Percentiles rank a stretch among this genome's conserved stretches.
These are phyloP conservation scores for Aschersonia sp. DNA, from an alignment of 2,329 filamentous ascomycete genomes.

Conservation along the genomic window DNA sequence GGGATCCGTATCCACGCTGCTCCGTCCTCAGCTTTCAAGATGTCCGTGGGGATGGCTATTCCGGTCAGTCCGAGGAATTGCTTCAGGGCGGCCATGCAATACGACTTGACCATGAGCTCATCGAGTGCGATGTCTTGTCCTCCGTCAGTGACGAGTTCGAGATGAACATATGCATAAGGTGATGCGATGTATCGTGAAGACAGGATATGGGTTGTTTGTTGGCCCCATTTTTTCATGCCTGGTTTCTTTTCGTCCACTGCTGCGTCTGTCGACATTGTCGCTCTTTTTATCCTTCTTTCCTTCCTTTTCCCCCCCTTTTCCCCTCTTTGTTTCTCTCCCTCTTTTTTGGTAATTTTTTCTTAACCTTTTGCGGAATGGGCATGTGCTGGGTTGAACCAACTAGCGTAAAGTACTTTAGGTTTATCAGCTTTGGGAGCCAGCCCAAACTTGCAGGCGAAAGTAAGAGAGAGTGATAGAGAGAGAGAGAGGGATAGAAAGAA, in stretches of 20 bases:
- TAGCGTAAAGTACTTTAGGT: too few relatives aligned
- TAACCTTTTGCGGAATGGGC: too few relatives aligned
- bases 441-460: too few relatives aligned
- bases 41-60: conserved; percentile 51
- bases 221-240: conserved; percentile 11
- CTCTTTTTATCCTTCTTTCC: not conserved
- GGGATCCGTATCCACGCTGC: conserved; percentile 53
- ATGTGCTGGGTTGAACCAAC: too few relatives aligned
- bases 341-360: too few relatives aligned
- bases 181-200: conserved; percentile 37
- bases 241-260: not conserved
- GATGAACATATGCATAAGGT: conserved; percentile 40
- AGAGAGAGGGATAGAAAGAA: too few relatives aligned
- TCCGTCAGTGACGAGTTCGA: conserved; percentile 28
- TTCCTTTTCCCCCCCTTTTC: not conserved
- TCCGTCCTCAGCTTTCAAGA: conserved; percentile 42
- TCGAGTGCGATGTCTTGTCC: conserved; percentile 30
- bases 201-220: conserved; percentile 31
- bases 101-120: conserved; percentile 44
- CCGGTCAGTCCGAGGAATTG: conserved; percentile 60
- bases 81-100: conserved; percentile 46
- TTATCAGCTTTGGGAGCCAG: too few relatives aligned
- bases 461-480: too few relatives aligned
- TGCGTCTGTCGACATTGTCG: not conserved
- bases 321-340: too few relatives aligned